phyloP scores from a whole-genome alignment of 1,284 basidiomycete species.

The Melampsora larici-populina region DNA sequence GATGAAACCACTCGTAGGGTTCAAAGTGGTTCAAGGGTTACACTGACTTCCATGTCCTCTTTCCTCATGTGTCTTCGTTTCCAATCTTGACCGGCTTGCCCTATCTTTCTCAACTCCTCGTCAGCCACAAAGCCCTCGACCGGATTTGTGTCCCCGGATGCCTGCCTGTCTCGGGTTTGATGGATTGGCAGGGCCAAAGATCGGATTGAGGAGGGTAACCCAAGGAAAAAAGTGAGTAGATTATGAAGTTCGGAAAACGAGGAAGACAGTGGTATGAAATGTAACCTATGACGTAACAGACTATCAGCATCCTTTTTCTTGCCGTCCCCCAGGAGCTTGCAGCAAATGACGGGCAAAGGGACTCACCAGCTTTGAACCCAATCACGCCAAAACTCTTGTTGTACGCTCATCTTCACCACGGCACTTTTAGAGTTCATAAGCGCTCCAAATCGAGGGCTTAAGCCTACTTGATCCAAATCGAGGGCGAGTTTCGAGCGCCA shows the following conservation, averaged over 20 bases:
- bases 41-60: constrained; percentile 72
- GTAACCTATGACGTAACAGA: constrained; percentile 64
- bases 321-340: background rate
- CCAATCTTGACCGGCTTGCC: constrained; percentile 82
- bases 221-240: constrained; percentile 82
- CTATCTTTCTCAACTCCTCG: constrained; percentile 71
- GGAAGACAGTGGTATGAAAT: constrained; percentile 83
- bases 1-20: constrained; percentile 18
- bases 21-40: constrained; percentile 24
- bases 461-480: constrained; percentile 91
- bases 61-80: constrained; percentile 73
- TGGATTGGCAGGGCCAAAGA: constrained; percentile 43
- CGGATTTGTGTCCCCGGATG: constrained; percentile 42
- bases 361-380: constrained; percentile 78
- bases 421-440: constrained; percentile 81
- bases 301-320: background rate
- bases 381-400: constrained; percentile 80
- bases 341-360: constrained; percentile 7
- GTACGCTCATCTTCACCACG: constrained; percentile 81
- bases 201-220: constrained; percentile 53
- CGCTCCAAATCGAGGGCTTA: constrained; percentile 81
- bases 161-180: background rate
- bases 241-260: constrained; percentile 87
- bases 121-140: constrained; percentile 65
- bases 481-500: constrained; percentile 90